Evolutionary conservation across 139 green algal genomes (phyloP).

Genomic region (Volvox reticuliferus): DNA sequence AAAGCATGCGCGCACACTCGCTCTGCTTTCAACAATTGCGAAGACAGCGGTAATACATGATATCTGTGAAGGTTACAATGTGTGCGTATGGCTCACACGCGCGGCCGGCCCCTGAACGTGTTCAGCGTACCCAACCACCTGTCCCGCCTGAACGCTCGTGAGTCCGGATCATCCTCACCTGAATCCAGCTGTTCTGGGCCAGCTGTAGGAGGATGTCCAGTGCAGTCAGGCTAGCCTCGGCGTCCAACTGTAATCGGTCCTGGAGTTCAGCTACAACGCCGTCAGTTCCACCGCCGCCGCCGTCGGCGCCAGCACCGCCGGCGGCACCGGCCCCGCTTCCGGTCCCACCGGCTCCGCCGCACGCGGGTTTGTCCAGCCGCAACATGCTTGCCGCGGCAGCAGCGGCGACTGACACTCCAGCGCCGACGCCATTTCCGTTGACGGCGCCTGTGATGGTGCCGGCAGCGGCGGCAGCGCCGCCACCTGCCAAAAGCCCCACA

Average conservation of each 20-base stretch:
- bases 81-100: background rate
- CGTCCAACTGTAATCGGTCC: slow-evolving; percentile 8
- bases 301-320: background rate
- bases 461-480: background rate
- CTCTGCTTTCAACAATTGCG: too few relatives aligned
- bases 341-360: background rate
- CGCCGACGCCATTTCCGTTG: background rate
- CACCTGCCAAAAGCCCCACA: background rate
- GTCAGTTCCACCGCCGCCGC: background rate
- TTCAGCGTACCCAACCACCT: background rate
- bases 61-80: background rate
- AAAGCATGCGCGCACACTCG: too few relatives aligned
- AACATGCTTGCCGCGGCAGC: background rate
- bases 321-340: background rate
- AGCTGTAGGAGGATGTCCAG: slow-evolving; percentile 39
- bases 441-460: background rate
- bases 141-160: background rate
- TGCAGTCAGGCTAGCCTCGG: slow-evolving; percentile 2
- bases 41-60: background rate
- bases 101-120: too few relatives aligned
- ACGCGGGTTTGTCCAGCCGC: background rate
- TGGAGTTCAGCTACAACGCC: slow-evolving; percentile 21
- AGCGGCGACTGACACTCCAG: background rate
- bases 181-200: slow-evolving; percentile 21
- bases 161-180: background rate